These are phyloP conservation scores for Sisymbrium irio DNA, from an alignment of 345 rosid species.

Conservation along the genomic window DNA sequence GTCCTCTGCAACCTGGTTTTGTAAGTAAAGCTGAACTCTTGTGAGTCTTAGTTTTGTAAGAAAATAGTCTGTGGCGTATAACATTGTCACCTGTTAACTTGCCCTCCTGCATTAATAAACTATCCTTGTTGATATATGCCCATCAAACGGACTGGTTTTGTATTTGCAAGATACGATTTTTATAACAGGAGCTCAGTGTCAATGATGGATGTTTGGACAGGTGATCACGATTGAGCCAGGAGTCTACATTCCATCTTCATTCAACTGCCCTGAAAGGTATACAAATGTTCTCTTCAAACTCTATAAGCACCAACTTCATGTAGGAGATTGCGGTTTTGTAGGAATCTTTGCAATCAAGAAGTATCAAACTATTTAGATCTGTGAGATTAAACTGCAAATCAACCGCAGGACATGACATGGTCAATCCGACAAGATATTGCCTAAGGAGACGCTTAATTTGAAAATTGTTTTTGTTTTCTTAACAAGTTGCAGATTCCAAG, in stretches of 20 bases:
- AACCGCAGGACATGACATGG: conserved; percentile 2
- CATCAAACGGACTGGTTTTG: conserved; percentile 7
- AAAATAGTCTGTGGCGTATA: background rate
- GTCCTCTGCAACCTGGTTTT: conserved; percentile 82
- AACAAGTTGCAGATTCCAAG: conserved; percentile 57
- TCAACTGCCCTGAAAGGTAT: conserved; percentile 69
- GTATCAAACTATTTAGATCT: background rate
- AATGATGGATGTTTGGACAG: conserved; percentile 40
- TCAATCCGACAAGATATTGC: background rate
- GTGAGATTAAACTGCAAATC: background rate
- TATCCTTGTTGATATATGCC: background rate
- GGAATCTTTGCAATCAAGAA: background rate
- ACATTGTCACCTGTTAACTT: background rate
- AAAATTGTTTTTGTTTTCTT: background rate
- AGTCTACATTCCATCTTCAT: conserved; percentile 70
- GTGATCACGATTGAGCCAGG: conserved; percentile 97
- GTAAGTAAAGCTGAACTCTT: conserved; percentile 50
- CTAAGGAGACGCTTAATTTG: background rate
- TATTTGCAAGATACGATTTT: background rate
- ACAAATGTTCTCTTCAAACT: background rate
- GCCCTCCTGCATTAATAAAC: background rate
- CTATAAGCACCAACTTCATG: background rate
- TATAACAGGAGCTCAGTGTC: background rate
- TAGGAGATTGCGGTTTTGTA: background rate
- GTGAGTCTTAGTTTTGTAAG: background rate